Base-by-base conservation (phyloP, 495 filamentous ascomycete genomes). In the Clohesyomyces aquaticus region DNA sequence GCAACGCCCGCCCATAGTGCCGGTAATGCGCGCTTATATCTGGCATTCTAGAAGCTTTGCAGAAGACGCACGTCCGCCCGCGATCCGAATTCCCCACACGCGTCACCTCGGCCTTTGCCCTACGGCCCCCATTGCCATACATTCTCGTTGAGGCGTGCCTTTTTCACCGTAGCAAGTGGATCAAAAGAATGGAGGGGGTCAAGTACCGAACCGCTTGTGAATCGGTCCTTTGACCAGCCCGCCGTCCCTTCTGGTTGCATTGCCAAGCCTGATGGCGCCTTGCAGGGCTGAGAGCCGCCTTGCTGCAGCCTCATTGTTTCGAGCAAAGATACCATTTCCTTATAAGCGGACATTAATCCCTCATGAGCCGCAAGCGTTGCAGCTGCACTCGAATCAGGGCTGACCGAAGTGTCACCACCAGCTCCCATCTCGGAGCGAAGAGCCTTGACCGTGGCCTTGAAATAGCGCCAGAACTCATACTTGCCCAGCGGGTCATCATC, bases 361-460 rank as follows among this genome's bases (percentile, higher is more conserved):
- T 66, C 63, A 66, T 53, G 38, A 48, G 12, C 25, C 10, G 47
- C 56, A 55, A 35, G n/a, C 1, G 21, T 19, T 26, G 58, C 58
- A 11, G 41, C 48, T n/a, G 47, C 43, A n/a, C 11, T 45, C 12
- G 46, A 28, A 28, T 35, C 18, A 12, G 18, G 26, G 49, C 12
- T 19, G 12, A 19, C 18, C 0, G 45, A 38, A 35, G 4, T 14
- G 45, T 27, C 25, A 23, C 27, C 38, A 19, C 19, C 43, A 41
- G 45, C 63, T 21, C 79, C 79, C 78, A 87, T 86, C 26, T 85
- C 81, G 61, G 79, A 77, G 26, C 81, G 78, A 49, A 87, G 65
- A 11, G 75, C 78, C 12, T 80, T 76, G 28, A 86, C 75, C 63
- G 87, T 82, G 59, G 78, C 81, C 75, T 83, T 81, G 58, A 87